These are phyloP conservation scores for Paspalum notatum DNA, from an alignment of 176 grass and related monocot genomes.

Conservation along the genomic window DNA sequence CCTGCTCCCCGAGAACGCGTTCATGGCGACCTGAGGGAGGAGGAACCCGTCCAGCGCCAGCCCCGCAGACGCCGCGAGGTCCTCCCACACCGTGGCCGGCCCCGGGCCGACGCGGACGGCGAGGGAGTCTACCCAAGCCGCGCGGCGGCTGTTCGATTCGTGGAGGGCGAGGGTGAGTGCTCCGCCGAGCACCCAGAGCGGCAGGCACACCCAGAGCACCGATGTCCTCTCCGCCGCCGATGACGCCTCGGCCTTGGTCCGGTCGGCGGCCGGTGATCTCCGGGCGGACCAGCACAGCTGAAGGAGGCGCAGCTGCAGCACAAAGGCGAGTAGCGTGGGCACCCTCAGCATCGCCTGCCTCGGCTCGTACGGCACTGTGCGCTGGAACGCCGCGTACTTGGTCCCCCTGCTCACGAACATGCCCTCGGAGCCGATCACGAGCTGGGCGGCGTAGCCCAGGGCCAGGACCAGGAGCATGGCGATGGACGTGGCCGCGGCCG, in stretches of 20 bases:
- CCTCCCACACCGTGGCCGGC: background rate
- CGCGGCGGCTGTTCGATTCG: background rate
- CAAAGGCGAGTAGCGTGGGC: slow-evolving; percentile 51
- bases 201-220: slow-evolving; percentile 37
- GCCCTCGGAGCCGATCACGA: slow-evolving; percentile 56
- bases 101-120: background rate
- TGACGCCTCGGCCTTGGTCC: background rate
- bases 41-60: slow-evolving; percentile 35
- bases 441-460: slow-evolving; percentile 38
- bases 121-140: background rate
- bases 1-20: background rate
- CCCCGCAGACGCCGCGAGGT: slow-evolving; percentile 1
- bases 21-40: slow-evolving; percentile 28
- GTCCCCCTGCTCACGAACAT: slow-evolving; percentile 52
- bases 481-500: slow-evolving; percentile 45
- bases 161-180: slow-evolving; percentile 17
- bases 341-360: slow-evolving; percentile 53
- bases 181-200: slow-evolving; percentile 32
- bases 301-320: slow-evolving; percentile 49
- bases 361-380: slow-evolving; percentile 40
- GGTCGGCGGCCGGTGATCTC: background rate
- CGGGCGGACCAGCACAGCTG: slow-evolving; percentile 23
- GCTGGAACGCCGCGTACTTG: background rate
- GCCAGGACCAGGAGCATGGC: slow-evolving; percentile 64
- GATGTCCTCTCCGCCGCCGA: slow-evolving; percentile 24